These are phyloP conservation scores for Camelina hispida DNA, from an alignment of 345 rosid species.

Conservation along the genomic window DNA sequence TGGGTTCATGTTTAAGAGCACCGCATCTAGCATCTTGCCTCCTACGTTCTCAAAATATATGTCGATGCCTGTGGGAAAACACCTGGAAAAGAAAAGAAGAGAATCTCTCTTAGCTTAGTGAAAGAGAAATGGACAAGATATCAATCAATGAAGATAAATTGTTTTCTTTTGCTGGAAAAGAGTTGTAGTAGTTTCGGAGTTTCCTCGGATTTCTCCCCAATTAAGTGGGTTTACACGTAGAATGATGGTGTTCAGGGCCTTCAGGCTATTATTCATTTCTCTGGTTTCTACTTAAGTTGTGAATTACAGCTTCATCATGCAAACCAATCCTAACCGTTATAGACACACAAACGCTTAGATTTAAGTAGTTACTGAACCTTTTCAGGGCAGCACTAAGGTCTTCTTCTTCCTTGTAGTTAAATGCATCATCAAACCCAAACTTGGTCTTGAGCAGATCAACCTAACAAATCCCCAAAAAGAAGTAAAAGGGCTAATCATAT, in stretches of 20 bases:
- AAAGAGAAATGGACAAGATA: neutral
- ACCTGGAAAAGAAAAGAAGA: constrained; percentile 8
- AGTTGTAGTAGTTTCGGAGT: neutral
- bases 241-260: neutral
- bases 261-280: constrained; percentile 9
- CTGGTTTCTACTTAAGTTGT: constrained; percentile 20
- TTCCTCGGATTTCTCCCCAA: neutral
- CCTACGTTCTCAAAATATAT: constrained; percentile 62
- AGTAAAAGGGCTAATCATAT: constrained; percentile 20
- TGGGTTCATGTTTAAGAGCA: constrained; percentile 55
- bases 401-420: constrained; percentile 73
- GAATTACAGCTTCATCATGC: neutral
- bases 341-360: constrained; percentile 7
- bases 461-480: constrained; percentile 30
- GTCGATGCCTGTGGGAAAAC: constrained; percentile 55
- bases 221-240: neutral
- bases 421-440: constrained; percentile 76
- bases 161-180: neutral
- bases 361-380: constrained; percentile 48
- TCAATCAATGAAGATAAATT: neutral
- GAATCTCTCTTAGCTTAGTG: neutral
- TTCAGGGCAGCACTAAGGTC: constrained; percentile 60
- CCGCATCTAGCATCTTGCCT: constrained; percentile 62
- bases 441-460: constrained; percentile 66
- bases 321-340: neutral